Percentiles rank a stretch among this genome's conserved stretches.
Evolutionary conservation across 2,329 filamentous ascomycete genomes (phyloP).

Genomic region (Trichoderma arundinaceum): DNA sequence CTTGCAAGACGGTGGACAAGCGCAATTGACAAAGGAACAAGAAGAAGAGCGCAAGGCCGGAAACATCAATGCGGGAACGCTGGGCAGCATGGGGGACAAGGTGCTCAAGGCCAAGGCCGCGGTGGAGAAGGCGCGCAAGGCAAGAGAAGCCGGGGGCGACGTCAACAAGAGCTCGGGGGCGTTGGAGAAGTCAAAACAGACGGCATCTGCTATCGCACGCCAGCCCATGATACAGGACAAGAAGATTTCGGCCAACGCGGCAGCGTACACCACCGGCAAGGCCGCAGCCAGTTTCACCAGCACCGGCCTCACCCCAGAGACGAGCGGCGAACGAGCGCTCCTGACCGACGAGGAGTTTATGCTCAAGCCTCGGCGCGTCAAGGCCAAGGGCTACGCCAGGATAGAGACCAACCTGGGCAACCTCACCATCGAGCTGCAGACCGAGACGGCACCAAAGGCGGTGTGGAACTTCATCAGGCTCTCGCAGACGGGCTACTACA

Average conservation of each 20-base stretch:
- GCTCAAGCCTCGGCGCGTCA: constrained; percentile 87
- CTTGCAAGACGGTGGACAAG: constrained; percentile 78
- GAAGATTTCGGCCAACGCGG: constrained; percentile 79
- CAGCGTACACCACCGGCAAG: constrained; percentile 85
- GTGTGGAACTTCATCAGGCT: constrained; percentile 97
- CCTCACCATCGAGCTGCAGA: constrained; percentile 85
- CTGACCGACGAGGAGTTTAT: constrained; percentile 96
- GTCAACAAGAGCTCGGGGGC: constrained; percentile 59
- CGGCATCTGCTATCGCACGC: constrained; percentile 37
- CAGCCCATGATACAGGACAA: constrained; percentile 57
- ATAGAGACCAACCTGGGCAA: constrained; percentile 85
- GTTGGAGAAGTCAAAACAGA: constrained; percentile 42
- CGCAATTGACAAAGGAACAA: constrained; percentile 71
- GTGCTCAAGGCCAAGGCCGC: constrained; percentile 90
- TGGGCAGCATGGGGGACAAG: constrained; percentile 80
- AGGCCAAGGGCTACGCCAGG: constrained; percentile 89
- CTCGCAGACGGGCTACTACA: constrained; percentile 89
- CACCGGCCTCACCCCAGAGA: constrained; percentile 90
- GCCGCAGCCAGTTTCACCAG: constrained; percentile 95
- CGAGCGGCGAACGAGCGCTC: constrained; percentile 82
- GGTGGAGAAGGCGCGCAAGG: constrained; percentile 84
- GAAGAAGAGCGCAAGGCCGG: constrained; percentile 68
- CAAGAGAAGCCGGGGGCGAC: constrained; percentile 66
- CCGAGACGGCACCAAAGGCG: constrained; percentile 87
- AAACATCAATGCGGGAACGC: constrained; percentile 77